Evolutionary conservation across 1,139 yeast species (phyloP), one percentile per base, ranked within the genome.

Genomic region (Meyerozyma athensensis): DNA sequence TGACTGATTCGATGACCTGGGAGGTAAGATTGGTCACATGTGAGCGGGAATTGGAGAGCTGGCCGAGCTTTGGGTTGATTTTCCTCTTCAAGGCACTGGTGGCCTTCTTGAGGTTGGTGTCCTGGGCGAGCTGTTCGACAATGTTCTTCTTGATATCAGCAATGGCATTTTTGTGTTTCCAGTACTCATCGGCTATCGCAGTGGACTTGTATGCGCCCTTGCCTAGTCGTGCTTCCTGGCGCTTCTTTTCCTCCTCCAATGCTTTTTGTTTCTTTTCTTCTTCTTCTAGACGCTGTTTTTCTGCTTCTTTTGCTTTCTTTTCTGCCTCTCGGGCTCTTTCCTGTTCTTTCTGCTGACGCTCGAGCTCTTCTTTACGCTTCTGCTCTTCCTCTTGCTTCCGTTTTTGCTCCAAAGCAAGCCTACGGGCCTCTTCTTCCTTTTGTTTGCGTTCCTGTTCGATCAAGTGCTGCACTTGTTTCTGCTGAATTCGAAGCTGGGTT

Each of bases 61-160:
- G 97, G 9, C 98, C 97, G 47, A 94, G 79, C 52, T 82, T 84
- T 4, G 96, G 95, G 51, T 87, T 87, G 47, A 92, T 77, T 49
- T 81, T 79, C 38, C 97, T 68, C 53, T 83, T 82, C 38, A 48
- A 59, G 55, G 53, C 58, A 20, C 73, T 71, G 19, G 72, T 63
- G 14, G 59, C 60, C 42, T 66, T 67, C 43, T 74, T 69, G 35
- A 71, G 53, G 17, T 65, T 72, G 21, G 68, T 63, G 41, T 79
- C 63, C 6, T 46, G 44, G 38, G 54, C 54, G 5, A 81, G 72
- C 26, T 66, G 68, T 26, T 62, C 68, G 7, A 77, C 81, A 26
- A 90, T 71, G 18, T 72, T 65, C 1, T 50, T 46, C 50, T 87
- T 86, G 43, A 87, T 84, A 26, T 72, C 73, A 5, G 54, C 56